These are phyloP conservation scores for Solanum gracilifrons DNA, from an alignment of 257 asterid genomes.

Conservation along the genomic window DNA sequence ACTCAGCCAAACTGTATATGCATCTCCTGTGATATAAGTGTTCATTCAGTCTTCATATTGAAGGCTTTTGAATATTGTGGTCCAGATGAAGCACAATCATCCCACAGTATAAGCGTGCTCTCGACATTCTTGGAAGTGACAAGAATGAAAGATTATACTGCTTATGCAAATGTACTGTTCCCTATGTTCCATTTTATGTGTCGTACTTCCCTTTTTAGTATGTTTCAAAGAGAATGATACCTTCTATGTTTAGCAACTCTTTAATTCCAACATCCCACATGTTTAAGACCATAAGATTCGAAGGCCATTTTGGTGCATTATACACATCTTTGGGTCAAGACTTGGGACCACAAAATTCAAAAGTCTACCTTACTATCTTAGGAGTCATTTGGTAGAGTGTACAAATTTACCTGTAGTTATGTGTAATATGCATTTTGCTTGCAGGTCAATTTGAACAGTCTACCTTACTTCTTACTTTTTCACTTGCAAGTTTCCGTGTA, in stretches of 20 bases:
- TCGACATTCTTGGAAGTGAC: background rate
- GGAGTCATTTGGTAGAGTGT: background rate
- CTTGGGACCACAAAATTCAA: background rate
- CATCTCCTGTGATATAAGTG: background rate
- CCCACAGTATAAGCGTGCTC: background rate
- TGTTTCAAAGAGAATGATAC: background rate
- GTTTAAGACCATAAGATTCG: background rate
- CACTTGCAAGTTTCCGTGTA: background rate
- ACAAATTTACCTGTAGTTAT: background rate
- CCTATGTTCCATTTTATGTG: background rate
- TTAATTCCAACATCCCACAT: background rate
- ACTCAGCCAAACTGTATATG: background rate
- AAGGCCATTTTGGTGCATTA: background rate
- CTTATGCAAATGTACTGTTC: background rate
- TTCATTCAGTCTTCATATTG: background rate
- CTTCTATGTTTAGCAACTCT: background rate
- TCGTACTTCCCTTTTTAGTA: background rate
- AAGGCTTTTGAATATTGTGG: background rate
- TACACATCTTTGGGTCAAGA: background rate
- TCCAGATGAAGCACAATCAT: background rate
- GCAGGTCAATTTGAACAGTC: background rate
- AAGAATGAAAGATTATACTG: background rate
- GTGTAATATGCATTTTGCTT: background rate
- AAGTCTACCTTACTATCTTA: background rate
- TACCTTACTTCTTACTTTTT: background rate